These are phyloP conservation scores for Ricinus communis DNA, from an alignment of 345 rosid genomes.

Conservation along the genomic window DNA sequence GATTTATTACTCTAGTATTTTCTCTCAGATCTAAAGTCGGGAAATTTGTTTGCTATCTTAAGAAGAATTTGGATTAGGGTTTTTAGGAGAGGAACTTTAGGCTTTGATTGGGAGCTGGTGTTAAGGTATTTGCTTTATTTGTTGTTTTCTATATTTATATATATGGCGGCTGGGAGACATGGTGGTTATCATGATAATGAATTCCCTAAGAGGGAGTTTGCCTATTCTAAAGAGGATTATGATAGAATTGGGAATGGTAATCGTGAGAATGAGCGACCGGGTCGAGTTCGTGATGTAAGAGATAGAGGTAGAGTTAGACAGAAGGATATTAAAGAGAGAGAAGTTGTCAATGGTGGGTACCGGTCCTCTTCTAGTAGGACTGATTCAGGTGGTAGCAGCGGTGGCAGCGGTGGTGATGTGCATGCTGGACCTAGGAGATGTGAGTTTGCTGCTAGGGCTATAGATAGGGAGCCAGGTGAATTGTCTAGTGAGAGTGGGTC, in stretches of 20 bases:
- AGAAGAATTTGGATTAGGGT: constrained; percentile 14
- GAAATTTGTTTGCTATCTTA: too few species aligned
- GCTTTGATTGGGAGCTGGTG: too few species aligned
- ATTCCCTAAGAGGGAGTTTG: constrained; percentile 46
- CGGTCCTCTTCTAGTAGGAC: constrained; percentile 57
- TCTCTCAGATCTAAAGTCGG: constrained; percentile 15
- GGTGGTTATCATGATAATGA: constrained; percentile 68
- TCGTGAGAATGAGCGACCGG: constrained; percentile 35
- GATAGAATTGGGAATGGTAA: constrained; percentile 43
- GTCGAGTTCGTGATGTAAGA: constrained; percentile 38
- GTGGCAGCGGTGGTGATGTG: constrained; percentile 30
- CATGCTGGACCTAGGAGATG: constrained; percentile 42
- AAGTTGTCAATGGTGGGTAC: constrained; percentile 50
- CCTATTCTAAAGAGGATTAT: constrained; percentile 45
- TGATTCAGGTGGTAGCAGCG: constrained; percentile 54
- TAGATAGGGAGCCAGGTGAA: constrained; percentile 97
- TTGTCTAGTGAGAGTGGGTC: constrained; percentile 98
- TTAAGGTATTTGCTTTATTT: constrained; percentile 27
- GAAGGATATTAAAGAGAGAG: constrained; percentile 71
- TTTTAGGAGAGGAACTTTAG: background rate
- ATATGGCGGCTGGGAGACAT: constrained; percentile 87
- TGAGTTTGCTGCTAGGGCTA: constrained; percentile 40
- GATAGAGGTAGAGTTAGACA: constrained; percentile 54
- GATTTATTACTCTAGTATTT: constrained; percentile 14
- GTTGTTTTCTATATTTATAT: constrained; percentile 9